These are phyloP conservation scores for Pseudogymnoascus sp. DNA, from an alignment of 2,329 filamentous ascomycete species.

Conservation along the genomic window DNA sequence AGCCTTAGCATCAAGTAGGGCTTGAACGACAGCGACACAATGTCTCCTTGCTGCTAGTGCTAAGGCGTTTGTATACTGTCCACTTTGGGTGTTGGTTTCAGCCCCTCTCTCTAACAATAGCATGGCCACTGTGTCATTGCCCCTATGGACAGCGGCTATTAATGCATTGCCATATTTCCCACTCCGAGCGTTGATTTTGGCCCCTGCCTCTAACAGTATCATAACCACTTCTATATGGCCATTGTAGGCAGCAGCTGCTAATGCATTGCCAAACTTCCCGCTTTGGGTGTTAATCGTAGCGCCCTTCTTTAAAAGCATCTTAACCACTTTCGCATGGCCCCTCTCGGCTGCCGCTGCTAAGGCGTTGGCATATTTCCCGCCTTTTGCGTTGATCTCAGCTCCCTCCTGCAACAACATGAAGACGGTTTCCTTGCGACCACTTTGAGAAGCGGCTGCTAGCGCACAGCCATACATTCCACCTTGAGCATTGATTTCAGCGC, in stretches of 20 bases:
- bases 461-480: background rate
- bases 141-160: background rate
- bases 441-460: background rate
- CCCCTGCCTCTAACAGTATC: constrained; percentile 16
- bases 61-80: constrained; percentile 1
- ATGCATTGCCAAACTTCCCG: background rate
- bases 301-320: background rate
- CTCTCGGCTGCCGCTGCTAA: background rate
- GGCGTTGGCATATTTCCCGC: background rate
- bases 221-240: constrained; percentile 30
- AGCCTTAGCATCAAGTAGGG: constrained; percentile 16
- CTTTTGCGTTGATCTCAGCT: background rate
- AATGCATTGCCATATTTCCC: constrained; percentile 4
- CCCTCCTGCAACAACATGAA: background rate
- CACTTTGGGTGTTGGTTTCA: constrained; percentile 12
- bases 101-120: constrained; percentile 17
- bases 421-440: background rate
- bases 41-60: constrained; percentile 7
- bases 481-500: background rate
- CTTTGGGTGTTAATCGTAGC: background rate
- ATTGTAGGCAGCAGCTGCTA: background rate
- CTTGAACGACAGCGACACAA: constrained; percentile 28
- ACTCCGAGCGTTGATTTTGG: constrained; percentile 13
- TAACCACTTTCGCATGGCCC: background rate
- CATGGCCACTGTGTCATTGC: constrained; percentile 30